A percentile compares a stretch with the other conserved stretches of the same genome.
Evolutionary conservation across 2,329 filamentous ascomycete species (phyloP).

Genomic region (Phoma sp.): DNA sequence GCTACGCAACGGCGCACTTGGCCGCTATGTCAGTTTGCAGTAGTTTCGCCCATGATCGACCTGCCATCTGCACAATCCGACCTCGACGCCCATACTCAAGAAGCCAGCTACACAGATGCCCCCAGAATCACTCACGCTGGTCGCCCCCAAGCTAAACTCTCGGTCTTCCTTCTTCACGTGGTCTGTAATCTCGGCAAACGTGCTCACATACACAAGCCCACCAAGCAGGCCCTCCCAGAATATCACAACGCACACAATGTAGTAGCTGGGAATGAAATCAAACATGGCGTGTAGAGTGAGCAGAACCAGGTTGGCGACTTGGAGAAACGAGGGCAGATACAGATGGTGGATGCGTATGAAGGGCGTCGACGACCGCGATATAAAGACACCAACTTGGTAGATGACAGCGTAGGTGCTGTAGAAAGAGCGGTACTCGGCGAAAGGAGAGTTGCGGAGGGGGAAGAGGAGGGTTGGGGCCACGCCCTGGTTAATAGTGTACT

Average conservation of each 20-base stretch:
- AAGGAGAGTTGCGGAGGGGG: constrained; percentile 76
- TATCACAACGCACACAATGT: constrained; percentile 80
- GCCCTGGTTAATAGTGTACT: constrained; percentile 98
- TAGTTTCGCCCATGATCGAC: constrained; percentile 75
- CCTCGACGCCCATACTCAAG: constrained; percentile 81
- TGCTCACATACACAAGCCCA: constrained; percentile 86
- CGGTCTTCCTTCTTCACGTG: constrained; percentile 76
- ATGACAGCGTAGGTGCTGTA: constrained; percentile 95
- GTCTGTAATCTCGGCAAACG: constrained; percentile 92
- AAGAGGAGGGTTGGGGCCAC: constrained; percentile 90
- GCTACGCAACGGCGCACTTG: not conserved
- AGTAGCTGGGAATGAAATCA: constrained; percentile 83
- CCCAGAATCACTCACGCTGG: constrained; percentile 88
- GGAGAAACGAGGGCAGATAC: constrained; percentile 82
- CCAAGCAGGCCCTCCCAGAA: constrained; percentile 96
- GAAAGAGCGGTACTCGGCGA: constrained; percentile 81
- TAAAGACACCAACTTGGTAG: constrained; percentile 93
- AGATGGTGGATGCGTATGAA: constrained; percentile 82
- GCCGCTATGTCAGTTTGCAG: constrained; percentile 42
- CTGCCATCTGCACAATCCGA: constrained; percentile 82
- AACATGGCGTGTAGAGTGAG: constrained; percentile 79
- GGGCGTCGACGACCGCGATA: constrained; percentile 88
- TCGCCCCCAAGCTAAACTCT: constrained; percentile 89
- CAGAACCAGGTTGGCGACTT: constrained; percentile 76
- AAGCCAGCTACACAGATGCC: constrained; percentile 91